Evolutionary conservation across 768 basidiomycete species (phyloP).

Genomic region (Boletellus emodensis): DNA sequence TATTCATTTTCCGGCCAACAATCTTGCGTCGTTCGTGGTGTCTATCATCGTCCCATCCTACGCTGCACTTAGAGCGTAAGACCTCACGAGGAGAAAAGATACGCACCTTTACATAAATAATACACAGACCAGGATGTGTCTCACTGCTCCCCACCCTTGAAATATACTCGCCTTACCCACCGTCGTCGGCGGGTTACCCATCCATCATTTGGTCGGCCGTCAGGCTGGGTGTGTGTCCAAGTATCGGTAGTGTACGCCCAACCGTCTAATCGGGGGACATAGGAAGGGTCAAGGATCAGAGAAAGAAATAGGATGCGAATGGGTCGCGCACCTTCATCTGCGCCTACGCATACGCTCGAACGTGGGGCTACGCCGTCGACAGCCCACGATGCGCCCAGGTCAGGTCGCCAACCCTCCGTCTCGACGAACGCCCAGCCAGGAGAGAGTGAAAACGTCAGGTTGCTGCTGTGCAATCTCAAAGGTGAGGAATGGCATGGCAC

Average conservation of each 20-base stretch:
- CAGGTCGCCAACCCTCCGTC: slow-evolving; percentile 75
- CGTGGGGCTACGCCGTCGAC: slow-evolving; percentile 4
- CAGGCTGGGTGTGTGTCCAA: slow-evolving; percentile 53
- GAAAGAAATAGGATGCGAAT: neutral
- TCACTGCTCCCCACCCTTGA: neutral
- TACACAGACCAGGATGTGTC: too few relatives aligned
- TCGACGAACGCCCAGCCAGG: slow-evolving; percentile 72
- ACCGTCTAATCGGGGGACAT: slow-evolving; percentile 43
- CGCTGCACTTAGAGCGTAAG: too few relatives aligned
- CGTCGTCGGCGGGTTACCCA: slow-evolving; percentile 60
- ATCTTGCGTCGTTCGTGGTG: too few relatives aligned
- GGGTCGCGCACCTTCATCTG: slow-evolving; percentile 23
- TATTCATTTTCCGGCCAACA: too few relatives aligned
- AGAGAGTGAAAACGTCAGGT: slow-evolving; percentile 74
- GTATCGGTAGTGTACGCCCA: slow-evolving; percentile 82
- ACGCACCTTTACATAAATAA: too few relatives aligned
- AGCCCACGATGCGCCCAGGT: slow-evolving; percentile 57
- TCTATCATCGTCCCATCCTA: too few relatives aligned
- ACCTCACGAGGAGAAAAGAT: too few relatives aligned
- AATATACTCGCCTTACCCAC: slow-evolving; percentile 67
- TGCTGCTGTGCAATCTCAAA: slow-evolving; percentile 47
- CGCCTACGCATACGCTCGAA: slow-evolving; percentile 13
- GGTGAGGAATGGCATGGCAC: too few relatives aligned
- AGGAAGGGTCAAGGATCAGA: neutral
- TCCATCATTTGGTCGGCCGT: slow-evolving; percentile 40